Evolutionary conservation across 129 eudicot genomes (phyloP), one percentile per base, ranked within the genome.

Genomic region (Glebionis coronaria): DNA sequence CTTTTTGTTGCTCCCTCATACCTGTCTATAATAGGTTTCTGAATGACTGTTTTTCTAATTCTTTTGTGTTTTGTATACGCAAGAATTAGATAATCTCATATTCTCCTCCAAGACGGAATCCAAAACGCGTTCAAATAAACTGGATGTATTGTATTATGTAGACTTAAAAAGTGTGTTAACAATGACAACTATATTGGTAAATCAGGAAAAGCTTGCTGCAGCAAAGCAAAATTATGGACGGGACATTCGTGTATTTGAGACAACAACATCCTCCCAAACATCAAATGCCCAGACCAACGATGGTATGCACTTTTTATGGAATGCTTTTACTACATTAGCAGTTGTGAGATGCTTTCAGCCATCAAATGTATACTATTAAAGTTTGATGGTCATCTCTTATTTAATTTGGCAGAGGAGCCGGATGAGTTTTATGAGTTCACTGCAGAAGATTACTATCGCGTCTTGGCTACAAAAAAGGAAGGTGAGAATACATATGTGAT

Each of bases 341-440:
- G 23, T 5, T 69, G 56, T 9, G 44, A n/a, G 65, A 16, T 20
- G n/a, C 29, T 4, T 27, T 23, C 13, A 15, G 44, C 12, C 67
- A 45, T 29, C 40, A 31, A 55, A 15, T 45, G 46, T 35, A 25
- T 49, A 51, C 3, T 63, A 2, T 18, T 68, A 78, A 38, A 28
- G 54, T 52, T 18, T 72, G 31, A 58, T 52, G 70, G 12, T 3
- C 27, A 3, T 38, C 62, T 57, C 12, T 28, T 56, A 21, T 57
- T 10, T 21, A 62, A 78, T 72, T 45, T 59, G 13, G 53, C 78
- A 90, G 91, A 85, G 76, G 94, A 85, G 70, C 66, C 86, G 9
- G 98, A 85, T 54, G 98, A 88, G 73, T 85, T 88, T 57, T 91
- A 65, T 72, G 98, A 91, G 58, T 88, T 91, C 60, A 88, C 87